Evolutionary conservation across 2,329 filamentous ascomycete species (phyloP), one percentile per base, ranked within the genome.

Genomic region (Karstenula rhodostoma): DNA sequence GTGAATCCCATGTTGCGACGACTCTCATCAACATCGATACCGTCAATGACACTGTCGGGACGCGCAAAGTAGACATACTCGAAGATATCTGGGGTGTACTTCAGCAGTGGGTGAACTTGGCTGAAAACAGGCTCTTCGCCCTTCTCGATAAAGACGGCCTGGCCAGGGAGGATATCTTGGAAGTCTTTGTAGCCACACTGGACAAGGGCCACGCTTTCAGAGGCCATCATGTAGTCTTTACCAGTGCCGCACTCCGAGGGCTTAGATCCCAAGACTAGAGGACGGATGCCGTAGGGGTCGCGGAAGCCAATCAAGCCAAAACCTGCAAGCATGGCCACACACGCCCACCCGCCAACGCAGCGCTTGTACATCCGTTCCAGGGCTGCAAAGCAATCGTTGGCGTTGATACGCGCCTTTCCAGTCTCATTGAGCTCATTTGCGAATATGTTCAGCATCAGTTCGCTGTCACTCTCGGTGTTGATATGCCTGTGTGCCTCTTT

Each of bases 391-490:
- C 93, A 85, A 77, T 95, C 92, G 56, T 90, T 87, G 59, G 86
- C 83, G 72, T 94, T 94, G 65, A 92, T 89, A 79, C 92, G 89
- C 58, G 90, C 87, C 80, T 95, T 95, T 69, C 90, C 90, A 27
- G 90, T 92, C 79, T 93, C 88, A 67, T 90, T 90, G 50, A 95
- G 85, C 76, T 91, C 90, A 76, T 91, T 87, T 25, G 93, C 94
- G 68, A 94, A 96, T 67, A 96, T 86, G 78, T 97, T 97, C 62
- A 97, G 84, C 83, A 95, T 91, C 63, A 94, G 81, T 80, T 96
- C 93, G 68, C 89, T 93, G 80, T 96, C 93, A 59, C 90, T 93
- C 72, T 96, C 92, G 29, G 93, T 94, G 79, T 96, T 97, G 82
- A 95, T 91, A 77, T 96, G 93, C 67, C 92, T 86, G 74, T 92